Evolutionary conservation across 305 asterid genomes (phyloP).

Genomic region (Solanum hybrid): DNA sequence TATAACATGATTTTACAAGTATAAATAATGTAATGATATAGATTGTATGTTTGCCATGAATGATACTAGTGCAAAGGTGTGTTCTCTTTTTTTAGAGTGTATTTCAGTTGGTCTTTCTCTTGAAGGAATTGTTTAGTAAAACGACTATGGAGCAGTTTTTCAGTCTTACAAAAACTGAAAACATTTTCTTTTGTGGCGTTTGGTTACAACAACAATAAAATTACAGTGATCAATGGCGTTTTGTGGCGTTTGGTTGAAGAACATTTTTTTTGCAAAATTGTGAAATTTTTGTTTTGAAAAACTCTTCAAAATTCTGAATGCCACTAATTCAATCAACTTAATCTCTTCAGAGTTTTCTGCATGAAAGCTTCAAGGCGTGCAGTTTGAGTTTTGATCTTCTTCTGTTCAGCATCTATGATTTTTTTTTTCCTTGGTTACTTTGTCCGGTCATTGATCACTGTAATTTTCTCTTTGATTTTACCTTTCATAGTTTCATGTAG

Average conservation of each 20-base stretch:
- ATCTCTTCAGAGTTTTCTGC: neutral
- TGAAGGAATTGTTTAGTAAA: neutral
- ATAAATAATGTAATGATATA: neutral
- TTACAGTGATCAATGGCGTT: neutral
- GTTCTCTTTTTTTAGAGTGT: neutral
- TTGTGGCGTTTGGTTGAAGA: neutral
- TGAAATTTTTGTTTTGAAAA: neutral
- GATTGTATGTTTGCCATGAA: neutral
- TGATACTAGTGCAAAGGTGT: neutral
- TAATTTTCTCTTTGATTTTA: neutral
- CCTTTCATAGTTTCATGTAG: neutral
- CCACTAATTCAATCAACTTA: neutral
- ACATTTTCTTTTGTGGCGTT: neutral
- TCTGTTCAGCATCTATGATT: neutral
- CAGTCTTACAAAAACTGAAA: neutral
- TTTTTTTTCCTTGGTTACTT: neutral
- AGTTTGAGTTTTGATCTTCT: neutral
- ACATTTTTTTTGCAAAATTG: neutral
- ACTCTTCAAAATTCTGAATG: neutral
- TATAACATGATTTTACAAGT: neutral
- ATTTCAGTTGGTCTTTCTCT: neutral
- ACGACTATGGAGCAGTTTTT: neutral
- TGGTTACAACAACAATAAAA: neutral
- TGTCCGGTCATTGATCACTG: neutral
- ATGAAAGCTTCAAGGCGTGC: neutral